These are phyloP conservation scores for Iris pallida DNA, from an alignment of 116 monocot species.

Conservation along the genomic window DNA sequence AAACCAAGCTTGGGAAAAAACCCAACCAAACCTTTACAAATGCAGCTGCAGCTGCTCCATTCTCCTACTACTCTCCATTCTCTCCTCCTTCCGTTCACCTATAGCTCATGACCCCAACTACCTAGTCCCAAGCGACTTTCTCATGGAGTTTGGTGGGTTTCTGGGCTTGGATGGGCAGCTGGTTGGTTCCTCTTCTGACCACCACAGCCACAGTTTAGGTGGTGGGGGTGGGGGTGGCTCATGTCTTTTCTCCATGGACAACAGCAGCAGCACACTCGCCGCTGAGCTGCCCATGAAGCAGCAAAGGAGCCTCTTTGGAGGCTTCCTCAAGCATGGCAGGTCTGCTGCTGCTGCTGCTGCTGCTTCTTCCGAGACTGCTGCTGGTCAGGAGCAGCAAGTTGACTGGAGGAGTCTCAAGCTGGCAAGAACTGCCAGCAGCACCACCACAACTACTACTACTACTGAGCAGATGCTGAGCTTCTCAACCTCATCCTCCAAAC, in stretches of 20 bases:
- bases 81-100: neutral
- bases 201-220: neutral
- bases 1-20: neutral
- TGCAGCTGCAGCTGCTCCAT: conserved; percentile 1
- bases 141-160: conserved; percentile 49
- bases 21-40: conserved; percentile 8
- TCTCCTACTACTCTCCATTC: conserved; percentile 5
- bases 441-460: neutral
- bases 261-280: neutral
- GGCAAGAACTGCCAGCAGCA: conserved; percentile 24
- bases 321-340: conserved; percentile 51
- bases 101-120: conserved; percentile 27
- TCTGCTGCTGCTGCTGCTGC: neutral
- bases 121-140: neutral
- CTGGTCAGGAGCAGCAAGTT: conserved; percentile 1
- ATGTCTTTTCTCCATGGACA: conserved; percentile 19
- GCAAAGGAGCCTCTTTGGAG: conserved; percentile 27
- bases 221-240: conserved; percentile 24
- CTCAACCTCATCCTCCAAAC: conserved; percentile 58
- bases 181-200: conserved; percentile 17
- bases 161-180: conserved; percentile 47
- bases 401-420: conserved; percentile 32
- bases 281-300: conserved; percentile 9
- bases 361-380: too few relatives aligned
- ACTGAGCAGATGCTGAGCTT: conserved; percentile 88